phyloP scores from a whole-genome alignment of 2,329 filamentous ascomycete genomes.

The Tolypocladium tropicale region DNA sequence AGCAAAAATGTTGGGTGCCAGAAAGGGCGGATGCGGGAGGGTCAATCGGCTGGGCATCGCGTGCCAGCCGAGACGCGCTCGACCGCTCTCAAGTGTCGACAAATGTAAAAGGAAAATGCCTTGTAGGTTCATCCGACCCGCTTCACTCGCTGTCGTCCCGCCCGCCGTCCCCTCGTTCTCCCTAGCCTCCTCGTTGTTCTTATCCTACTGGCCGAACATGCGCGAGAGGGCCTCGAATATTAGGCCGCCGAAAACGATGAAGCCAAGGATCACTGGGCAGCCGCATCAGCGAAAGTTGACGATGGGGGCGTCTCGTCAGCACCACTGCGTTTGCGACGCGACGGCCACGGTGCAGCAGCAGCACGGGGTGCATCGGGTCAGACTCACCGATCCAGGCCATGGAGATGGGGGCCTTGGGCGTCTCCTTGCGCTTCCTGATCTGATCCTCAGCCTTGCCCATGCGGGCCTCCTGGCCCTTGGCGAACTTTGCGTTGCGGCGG shows the following conservation, averaged over 20 bases:
- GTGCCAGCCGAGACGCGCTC: not conserved
- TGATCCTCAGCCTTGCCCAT: constrained; percentile 63
- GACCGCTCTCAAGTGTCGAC: not conserved
- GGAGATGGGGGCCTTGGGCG: constrained; percentile 50
- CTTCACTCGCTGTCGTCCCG: not conserved
- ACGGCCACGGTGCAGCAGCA: not conserved
- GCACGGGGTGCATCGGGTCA: not conserved
- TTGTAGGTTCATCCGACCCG: not conserved
- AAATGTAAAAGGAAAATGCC: not conserved
- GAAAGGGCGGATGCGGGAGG: not conserved
- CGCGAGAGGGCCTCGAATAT: constrained; percentile 47
- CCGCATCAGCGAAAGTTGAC: not conserved
- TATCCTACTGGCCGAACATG: constrained; percentile 29
- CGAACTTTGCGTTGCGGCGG: constrained; percentile 70
- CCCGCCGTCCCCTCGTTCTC: not conserved
- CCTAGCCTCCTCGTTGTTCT: not conserved
- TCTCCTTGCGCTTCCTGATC: constrained; percentile 52
- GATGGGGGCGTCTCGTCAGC: not conserved
- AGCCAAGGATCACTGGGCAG: constrained; percentile 40
- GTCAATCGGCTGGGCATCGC: not conserved
- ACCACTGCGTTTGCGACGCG: not conserved
- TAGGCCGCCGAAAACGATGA: constrained; percentile 51
- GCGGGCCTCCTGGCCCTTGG: constrained; percentile 59
- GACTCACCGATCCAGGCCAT: constrained; percentile 53
- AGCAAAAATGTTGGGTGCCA: not conserved